phyloP scores from a whole-genome alignment of 345 rosid genomes.

The Jatropha curcas region DNA sequence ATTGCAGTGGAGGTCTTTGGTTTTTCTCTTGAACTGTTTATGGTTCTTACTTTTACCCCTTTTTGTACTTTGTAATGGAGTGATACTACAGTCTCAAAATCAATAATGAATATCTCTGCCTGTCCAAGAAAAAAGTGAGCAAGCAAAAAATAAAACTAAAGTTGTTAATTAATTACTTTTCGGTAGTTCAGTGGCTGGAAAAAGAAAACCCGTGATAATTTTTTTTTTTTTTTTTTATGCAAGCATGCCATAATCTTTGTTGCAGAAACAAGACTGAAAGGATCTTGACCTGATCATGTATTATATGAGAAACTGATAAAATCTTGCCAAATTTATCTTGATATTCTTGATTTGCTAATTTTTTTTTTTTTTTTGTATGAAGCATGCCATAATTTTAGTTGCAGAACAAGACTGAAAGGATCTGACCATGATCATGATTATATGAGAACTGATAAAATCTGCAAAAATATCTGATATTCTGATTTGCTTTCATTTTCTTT shows the following conservation, averaged over 20 bases:
- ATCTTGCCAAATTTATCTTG: too few relatives aligned
- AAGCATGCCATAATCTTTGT: slow-evolving; percentile 34
- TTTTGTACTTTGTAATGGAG: slow-evolving; percentile 24
- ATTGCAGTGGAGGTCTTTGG: neutral
- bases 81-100: slow-evolving; percentile 34
- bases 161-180: slow-evolving; percentile 10
- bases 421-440: slow-evolving; percentile 48
- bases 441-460: slow-evolving; percentile 32
- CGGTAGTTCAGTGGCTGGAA: slow-evolving; percentile 24
- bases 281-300: too few relatives aligned
- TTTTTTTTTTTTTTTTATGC: slow-evolving; percentile 6
- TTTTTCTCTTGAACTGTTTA: neutral
- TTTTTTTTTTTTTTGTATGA: slow-evolving; percentile 7
- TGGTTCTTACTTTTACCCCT: slow-evolving; percentile 9
- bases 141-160: slow-evolving; percentile 5
- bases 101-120: slow-evolving; percentile 26
- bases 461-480: slow-evolving; percentile 36
- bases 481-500: slow-evolving; percentile 21
- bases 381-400: slow-evolving; percentile 35
- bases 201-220: slow-evolving; percentile 26
- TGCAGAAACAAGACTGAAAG: slow-evolving; percentile 32
- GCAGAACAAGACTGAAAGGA: slow-evolving; percentile 31
- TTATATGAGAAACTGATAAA: too few relatives aligned
- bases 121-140: slow-evolving; percentile 26
- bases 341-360: too few relatives aligned